phyloP scores from a whole-genome alignment of 768 basidiomycete genomes.

The Lentinula edodes region DNA sequence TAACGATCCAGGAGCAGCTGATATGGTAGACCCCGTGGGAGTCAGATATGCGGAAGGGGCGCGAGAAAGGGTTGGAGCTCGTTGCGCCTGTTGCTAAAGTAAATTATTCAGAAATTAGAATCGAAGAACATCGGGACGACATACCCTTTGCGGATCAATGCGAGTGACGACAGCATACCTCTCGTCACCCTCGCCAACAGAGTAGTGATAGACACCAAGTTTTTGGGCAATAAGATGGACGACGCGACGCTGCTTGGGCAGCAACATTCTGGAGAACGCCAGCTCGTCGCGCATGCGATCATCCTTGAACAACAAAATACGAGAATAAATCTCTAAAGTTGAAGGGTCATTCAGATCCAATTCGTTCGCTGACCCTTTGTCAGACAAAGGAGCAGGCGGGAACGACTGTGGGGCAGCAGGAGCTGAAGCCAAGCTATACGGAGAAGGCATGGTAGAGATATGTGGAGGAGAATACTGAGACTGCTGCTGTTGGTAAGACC shows the following conservation, averaged over 20 bases:
- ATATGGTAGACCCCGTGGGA: slow-evolving; percentile 36
- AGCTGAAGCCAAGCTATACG: slow-evolving; percentile 42
- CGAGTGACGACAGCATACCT: slow-evolving; percentile 92
- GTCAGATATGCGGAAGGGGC: slow-evolving; percentile 78
- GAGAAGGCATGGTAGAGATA: slow-evolving; percentile 39
- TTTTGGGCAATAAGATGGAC: slow-evolving; percentile 97
- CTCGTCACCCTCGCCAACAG: slow-evolving; percentile 88
- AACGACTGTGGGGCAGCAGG: slow-evolving; percentile 49
- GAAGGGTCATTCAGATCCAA: slow-evolving; percentile 95
- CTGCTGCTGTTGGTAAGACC: slow-evolving; percentile 54
- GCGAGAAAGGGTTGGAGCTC: slow-evolving; percentile 64
- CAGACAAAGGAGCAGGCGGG: slow-evolving; percentile 55
- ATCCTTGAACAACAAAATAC: slow-evolving; percentile 95
- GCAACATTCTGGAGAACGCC: slow-evolving; percentile 86
- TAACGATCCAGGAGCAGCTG: slow-evolving; percentile 48
- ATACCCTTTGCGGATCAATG: slow-evolving; percentile 76
- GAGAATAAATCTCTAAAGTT: slow-evolving; percentile 95
- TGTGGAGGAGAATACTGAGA: slow-evolving; percentile 59
- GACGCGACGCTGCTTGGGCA: slow-evolving; percentile 81
- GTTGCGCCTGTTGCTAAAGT: slow-evolving; percentile 36
- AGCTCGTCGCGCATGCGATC: slow-evolving; percentile 96
- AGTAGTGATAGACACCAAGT: slow-evolving; percentile 92
- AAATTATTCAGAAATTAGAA: not conserved
- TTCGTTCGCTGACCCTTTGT: slow-evolving; percentile 62
- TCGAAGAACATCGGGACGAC: slow-evolving; percentile 21